Evolutionary conservation across 2,329 filamentous ascomycete genomes (phyloP).

Genomic region (Aspergillus aculeatinus): DNA sequence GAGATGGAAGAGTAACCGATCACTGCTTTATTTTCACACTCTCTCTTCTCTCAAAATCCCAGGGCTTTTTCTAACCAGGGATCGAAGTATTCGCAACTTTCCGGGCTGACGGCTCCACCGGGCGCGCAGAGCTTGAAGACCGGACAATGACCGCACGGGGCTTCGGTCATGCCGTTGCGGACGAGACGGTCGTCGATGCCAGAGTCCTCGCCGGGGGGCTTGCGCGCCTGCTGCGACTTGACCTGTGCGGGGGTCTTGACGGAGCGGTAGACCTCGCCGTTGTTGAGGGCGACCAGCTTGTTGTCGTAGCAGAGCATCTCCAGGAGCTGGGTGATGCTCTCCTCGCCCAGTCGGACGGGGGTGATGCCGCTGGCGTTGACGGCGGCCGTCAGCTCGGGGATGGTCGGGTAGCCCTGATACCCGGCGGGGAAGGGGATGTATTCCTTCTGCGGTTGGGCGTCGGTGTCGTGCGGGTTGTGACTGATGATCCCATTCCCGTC

Average conservation of each 20-base stretch:
- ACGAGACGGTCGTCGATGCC: conserved; percentile 44
- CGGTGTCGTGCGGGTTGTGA: conserved; percentile 12
- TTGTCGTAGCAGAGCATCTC: conserved; percentile 89
- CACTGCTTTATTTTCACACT: too few species aligned
- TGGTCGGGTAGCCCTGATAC: conserved; percentile 77
- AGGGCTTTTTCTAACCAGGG: conserved; percentile 66
- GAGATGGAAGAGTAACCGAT: too few species aligned
- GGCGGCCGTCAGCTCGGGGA: conserved; percentile 71
- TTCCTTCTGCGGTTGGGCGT: conserved; percentile 32
- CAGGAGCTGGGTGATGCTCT: conserved; percentile 80
- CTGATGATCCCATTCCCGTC: conserved; percentile 24
- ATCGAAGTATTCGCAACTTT: conserved; percentile 87
- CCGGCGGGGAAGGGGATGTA: conserved; percentile 59
- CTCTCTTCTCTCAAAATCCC: conserved; percentile 29
- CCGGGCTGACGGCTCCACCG: conserved; percentile 83
- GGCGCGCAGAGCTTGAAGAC: conserved; percentile 92
- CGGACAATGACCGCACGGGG: conserved; percentile 86
- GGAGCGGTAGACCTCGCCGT: conserved; percentile 51
- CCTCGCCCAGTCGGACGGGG: conserved; percentile 66
- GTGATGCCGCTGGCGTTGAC: conserved; percentile 70
- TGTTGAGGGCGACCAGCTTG: conserved; percentile 64
- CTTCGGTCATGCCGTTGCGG: conserved; percentile 79
- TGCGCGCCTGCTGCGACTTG: conserved; percentile 35
- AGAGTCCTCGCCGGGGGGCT: conserved; percentile 28
- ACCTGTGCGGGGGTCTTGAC: conserved; percentile 42